Conservation (phyloP, 2,329 filamentous ascomycete genomes). For the Fusarium sp. region DNA sequence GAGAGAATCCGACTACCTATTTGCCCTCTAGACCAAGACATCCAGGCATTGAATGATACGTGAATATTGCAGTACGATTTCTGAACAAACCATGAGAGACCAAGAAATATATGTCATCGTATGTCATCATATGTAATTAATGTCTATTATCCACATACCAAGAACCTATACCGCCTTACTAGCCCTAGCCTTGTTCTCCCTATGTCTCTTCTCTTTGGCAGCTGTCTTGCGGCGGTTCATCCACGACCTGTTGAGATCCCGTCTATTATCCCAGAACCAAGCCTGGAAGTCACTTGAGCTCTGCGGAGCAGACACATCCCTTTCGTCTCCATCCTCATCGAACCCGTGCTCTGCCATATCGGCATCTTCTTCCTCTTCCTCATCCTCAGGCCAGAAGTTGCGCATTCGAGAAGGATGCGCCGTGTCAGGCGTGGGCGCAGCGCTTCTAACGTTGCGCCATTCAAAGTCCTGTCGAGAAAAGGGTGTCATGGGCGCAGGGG, state of each 20-base stretch:
- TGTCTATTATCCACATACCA: slow-evolving; percentile 29
- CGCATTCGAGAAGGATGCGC: slow-evolving; percentile 77
- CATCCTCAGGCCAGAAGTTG: slow-evolving; percentile 63
- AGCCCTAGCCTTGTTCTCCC: slow-evolving; percentile 70
- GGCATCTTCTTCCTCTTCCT: slow-evolving; percentile 50
- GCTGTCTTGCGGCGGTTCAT: slow-evolving; percentile 71
- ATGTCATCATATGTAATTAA: slow-evolving; percentile 12
- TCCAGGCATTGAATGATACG: background rate
- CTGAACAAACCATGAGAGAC: background rate
- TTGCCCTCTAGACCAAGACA: background rate
- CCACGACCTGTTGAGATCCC: slow-evolving; percentile 74
- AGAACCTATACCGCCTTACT: slow-evolving; percentile 51
- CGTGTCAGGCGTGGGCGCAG: slow-evolving; percentile 94
- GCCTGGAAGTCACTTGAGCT: slow-evolving; percentile 68
- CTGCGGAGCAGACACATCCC: slow-evolving; percentile 35
- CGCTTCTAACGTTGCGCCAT: slow-evolving; percentile 80
- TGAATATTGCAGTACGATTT: background rate
- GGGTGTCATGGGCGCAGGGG: slow-evolving; percentile 78
- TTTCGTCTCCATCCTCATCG: slow-evolving; percentile 43
- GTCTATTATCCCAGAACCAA: slow-evolving; percentile 75
- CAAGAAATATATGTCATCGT: background rate
- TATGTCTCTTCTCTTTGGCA: slow-evolving; percentile 74
- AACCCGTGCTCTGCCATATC: slow-evolving; percentile 46
- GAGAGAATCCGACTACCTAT: background rate
- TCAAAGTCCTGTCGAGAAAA: slow-evolving; percentile 84